phyloP scores from a whole-genome alignment of 1,284 basidiomycete genomes.

The Uromyces viciae-fabae region DNA sequence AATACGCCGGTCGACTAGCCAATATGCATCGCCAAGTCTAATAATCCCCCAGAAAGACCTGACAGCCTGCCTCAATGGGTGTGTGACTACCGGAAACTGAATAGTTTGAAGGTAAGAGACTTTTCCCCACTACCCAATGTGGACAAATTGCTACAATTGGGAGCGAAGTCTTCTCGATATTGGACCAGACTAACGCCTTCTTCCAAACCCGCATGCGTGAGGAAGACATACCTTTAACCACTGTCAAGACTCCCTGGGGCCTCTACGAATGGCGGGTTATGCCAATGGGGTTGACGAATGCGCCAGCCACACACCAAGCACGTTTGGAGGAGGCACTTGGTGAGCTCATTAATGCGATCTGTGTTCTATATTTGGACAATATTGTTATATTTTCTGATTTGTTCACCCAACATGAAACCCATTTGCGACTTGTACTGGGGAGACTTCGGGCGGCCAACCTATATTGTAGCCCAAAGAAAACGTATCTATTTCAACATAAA shows the following conservation, averaged over 20 bases:
- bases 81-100: background rate
- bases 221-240: background rate
- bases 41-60: constrained; percentile 1
- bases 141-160: background rate
- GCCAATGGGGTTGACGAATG: constrained; percentile 57
- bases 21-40: background rate
- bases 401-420: background rate
- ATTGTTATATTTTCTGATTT: background rate
- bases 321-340: constrained; percentile 44
- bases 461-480: constrained; percentile 3
- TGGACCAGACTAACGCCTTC: background rate
- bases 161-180: background rate
- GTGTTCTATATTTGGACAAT: background rate
- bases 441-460: background rate
- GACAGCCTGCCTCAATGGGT: background rate
- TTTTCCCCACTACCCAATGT: background rate
- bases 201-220: background rate
- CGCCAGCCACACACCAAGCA: constrained; percentile 54
- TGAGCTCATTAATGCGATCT: background rate
- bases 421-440: background rate
- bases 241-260: background rate
- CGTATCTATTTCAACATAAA: background rate
- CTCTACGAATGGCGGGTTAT: constrained; percentile 58
- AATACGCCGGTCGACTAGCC: background rate
- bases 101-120: background rate